Conservation (phyloP, 148 eudicot species). For the Persicaria tinctoria region DNA sequence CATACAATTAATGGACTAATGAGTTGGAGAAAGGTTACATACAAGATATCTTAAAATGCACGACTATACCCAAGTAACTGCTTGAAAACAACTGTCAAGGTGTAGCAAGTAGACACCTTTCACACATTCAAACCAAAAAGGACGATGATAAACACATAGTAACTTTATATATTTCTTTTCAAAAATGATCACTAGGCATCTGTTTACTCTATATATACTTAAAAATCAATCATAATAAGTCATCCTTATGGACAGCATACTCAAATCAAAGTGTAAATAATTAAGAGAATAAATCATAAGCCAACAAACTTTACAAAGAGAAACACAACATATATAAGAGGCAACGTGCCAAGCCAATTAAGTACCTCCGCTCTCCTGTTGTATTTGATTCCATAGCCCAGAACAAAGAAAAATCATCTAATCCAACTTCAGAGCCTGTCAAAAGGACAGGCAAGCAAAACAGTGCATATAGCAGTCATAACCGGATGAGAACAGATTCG, state of each 20-base stretch:
- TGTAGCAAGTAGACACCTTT: background rate
- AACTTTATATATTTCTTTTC: background rate
- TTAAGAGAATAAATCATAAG: background rate
- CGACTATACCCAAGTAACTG: slow-evolving; percentile 49
- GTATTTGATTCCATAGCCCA: slow-evolving; percentile 9
- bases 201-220: no score
- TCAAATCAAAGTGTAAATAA: background rate
- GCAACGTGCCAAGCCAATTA: background rate
- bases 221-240: background rate
- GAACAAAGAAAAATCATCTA: background rate
- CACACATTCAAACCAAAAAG: background rate
- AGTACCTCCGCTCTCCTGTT: slow-evolving; percentile 9
- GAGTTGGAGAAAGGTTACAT: slow-evolving; percentile 23
- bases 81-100: no score
- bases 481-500: background rate
- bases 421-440: background rate
- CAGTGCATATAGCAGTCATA: background rate
- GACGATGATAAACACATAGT: background rate
- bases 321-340: background rate
- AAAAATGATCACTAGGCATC: no score
- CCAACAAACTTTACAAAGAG: background rate
- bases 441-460: background rate
- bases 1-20: background rate
- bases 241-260: background rate
- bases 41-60: slow-evolving; percentile 99